A percentile compares a stretch with the other conserved stretches of the same genome.
Conservation (phyloP, 106 monocot species). For the Gastrodia elata region DNA sequence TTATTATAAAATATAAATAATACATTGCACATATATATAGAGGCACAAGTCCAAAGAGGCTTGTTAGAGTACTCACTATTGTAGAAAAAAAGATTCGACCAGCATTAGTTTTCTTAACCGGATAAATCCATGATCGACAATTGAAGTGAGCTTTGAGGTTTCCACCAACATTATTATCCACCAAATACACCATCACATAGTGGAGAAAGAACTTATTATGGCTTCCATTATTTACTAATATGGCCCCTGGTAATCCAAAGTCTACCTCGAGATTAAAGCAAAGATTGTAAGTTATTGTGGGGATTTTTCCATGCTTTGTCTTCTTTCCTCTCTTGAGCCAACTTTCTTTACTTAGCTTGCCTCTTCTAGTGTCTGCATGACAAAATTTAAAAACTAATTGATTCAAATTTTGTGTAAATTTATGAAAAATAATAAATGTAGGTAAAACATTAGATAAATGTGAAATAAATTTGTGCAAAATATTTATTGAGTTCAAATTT, state of each 20-base stretch:
- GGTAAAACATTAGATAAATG: not conserved
- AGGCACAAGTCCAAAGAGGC: too few species aligned
- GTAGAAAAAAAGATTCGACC: constrained; percentile 81
- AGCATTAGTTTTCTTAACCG: constrained; percentile 27
- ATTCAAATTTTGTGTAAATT: not conserved
- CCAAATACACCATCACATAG: constrained; percentile 25
- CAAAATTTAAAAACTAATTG: not conserved
- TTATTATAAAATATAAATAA: too few species aligned
- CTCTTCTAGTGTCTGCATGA: constrained; percentile 44
- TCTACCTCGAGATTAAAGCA: constrained; percentile 19
- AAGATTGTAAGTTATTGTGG: constrained; percentile 30
- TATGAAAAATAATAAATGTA: not conserved
- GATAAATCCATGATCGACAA: constrained; percentile 93
- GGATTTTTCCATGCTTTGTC: constrained; percentile 30
- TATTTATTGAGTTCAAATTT: too few species aligned
- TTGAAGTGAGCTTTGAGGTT: constrained; percentile 41
- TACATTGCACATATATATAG: too few species aligned
- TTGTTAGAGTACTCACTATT: constrained; percentile 52
- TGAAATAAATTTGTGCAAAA: too few species aligned
- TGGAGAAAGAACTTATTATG: constrained; percentile 57
- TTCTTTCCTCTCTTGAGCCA: constrained; percentile 31
- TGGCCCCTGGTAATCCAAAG: constrained; percentile 65
- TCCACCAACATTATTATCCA: constrained; percentile 6
- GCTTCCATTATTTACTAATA: constrained; percentile 54
- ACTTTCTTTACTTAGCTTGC: constrained; percentile 31